Evolutionary conservation across 106 monocot genomes (phyloP).

Genomic region (Apostasia shenzhenica): DNA sequence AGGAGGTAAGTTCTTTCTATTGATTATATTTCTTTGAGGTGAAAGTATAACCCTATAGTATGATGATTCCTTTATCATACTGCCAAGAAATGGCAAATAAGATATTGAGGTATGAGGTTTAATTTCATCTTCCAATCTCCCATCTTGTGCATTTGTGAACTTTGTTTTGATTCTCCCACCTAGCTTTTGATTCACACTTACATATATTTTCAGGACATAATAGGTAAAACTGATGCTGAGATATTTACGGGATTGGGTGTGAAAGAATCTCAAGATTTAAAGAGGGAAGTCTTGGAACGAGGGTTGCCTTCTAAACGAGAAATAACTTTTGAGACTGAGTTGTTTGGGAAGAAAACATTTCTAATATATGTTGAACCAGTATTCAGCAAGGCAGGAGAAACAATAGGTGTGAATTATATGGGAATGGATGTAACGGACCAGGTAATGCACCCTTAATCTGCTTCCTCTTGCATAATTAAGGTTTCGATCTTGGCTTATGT

Average conservation of each 20-base stretch:
- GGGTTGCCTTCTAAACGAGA: constrained; percentile 57
- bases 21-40: not conserved
- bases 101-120: not conserved
- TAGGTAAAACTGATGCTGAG: constrained; percentile 76
- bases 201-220: constrained; percentile 56
- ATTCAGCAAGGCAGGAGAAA: constrained; percentile 58
- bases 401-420: constrained; percentile 75
- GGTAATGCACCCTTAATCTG: constrained; percentile 18
- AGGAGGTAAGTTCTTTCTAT: constrained; percentile 35
- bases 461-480: no score
- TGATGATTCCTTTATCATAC: not conserved
- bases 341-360: constrained; percentile 75
- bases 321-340: constrained; percentile 55
- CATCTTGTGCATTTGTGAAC: not conserved
- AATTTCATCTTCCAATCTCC: not conserved
- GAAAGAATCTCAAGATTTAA: constrained; percentile 55
- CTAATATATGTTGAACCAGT: constrained; percentile 76
- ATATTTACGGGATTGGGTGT: constrained; percentile 60
- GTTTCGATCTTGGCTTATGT: no score
- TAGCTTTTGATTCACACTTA: constrained; percentile 15
- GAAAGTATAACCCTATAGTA: not conserved
- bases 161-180: not conserved
- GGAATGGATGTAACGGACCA: constrained; percentile 74
- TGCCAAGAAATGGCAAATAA: not conserved
- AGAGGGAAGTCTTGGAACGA: constrained; percentile 52